Conservation (phyloP, 371 early-diverging fungal species). For the Mortierella sp. region DNA sequence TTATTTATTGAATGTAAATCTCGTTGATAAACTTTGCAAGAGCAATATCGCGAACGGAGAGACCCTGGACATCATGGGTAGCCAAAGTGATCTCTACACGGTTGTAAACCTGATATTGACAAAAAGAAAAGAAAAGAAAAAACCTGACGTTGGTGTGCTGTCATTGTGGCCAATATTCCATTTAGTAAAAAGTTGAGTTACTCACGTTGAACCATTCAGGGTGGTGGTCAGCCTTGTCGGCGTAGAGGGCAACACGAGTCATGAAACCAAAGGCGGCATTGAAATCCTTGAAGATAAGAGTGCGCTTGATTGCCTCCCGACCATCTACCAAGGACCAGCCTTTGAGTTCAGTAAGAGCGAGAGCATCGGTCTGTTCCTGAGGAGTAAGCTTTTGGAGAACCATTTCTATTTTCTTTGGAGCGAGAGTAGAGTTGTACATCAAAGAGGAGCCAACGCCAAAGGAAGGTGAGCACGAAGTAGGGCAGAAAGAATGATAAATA, state of each 20-base stretch:
- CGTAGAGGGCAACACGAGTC: conserved; percentile 90
- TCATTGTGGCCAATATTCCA: neutral
- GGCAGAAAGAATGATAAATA: neutral
- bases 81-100: conserved; percentile 89
- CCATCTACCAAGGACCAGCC: conserved; percentile 76
- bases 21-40: conserved; percentile 83
- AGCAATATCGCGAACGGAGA: conserved; percentile 82
- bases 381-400: conserved; percentile 59
- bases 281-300: conserved; percentile 85
- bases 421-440: conserved; percentile 6
- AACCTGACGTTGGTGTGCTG: neutral
- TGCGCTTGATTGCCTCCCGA: conserved; percentile 88
- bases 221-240: conserved; percentile 94
- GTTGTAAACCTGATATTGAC: conserved; percentile 80
- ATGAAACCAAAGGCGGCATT: conserved; percentile 95
- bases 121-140: neutral
- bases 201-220: conserved; percentile 95
- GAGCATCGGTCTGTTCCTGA: conserved; percentile 63
- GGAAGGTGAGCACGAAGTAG: conserved; percentile 1
- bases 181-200: neutral
- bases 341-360: conserved; percentile 61
- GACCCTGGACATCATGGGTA: conserved; percentile 92
- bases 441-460: neutral
- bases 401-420: conserved; percentile 45
- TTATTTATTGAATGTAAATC: conserved; percentile 51